Evolutionary conservation across 2,329 filamentous ascomycete genomes (phyloP).

Genomic region (Endoconidiophora polonica): DNA sequence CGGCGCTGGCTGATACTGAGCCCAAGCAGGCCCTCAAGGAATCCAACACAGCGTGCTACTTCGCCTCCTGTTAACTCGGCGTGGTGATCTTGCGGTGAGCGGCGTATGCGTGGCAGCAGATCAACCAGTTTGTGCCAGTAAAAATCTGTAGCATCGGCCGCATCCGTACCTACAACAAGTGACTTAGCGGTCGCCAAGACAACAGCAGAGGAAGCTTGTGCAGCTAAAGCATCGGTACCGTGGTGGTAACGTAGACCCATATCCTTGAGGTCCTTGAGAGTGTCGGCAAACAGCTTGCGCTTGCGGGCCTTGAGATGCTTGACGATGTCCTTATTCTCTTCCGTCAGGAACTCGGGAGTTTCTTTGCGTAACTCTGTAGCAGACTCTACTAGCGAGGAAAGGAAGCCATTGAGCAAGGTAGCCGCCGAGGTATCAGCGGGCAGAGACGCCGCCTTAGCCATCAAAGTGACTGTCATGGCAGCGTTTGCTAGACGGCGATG

Average conservation of each 20-base stretch:
- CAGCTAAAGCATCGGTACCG: constrained; percentile 51
- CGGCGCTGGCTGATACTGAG: constrained; percentile 43
- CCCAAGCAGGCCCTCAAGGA: constrained; percentile 71
- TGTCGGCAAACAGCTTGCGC: constrained; percentile 77
- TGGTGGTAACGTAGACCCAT: constrained; percentile 87
- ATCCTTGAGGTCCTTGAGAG: constrained; percentile 60
- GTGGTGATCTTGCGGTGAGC: constrained; percentile 55
- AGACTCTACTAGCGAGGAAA: constrained; percentile 42
- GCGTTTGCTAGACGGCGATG: constrained; percentile 56
- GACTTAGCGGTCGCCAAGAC: constrained; percentile 46
- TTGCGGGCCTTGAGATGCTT: constrained; percentile 87
- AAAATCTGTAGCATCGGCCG: constrained; percentile 15
- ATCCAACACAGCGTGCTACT: constrained; percentile 60
- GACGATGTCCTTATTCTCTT: constrained; percentile 69
- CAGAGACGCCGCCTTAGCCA: constrained; percentile 45
- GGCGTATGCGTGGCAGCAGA: constrained; percentile 50
- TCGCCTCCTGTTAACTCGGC: constrained; percentile 73
- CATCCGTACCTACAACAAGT: constrained; percentile 19
- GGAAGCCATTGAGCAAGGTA: constrained; percentile 47
- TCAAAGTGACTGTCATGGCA: constrained; percentile 52
- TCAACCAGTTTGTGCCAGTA: constrained; percentile 64
- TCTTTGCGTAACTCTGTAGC: constrained; percentile 61
- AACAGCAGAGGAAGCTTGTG: constrained; percentile 53
- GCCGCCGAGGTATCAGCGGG: constrained; percentile 36
- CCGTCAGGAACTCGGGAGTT: constrained; percentile 63